Conservation (phyloP, 768 basidiomycete species). For the Rhizopogon sp. region DNA sequence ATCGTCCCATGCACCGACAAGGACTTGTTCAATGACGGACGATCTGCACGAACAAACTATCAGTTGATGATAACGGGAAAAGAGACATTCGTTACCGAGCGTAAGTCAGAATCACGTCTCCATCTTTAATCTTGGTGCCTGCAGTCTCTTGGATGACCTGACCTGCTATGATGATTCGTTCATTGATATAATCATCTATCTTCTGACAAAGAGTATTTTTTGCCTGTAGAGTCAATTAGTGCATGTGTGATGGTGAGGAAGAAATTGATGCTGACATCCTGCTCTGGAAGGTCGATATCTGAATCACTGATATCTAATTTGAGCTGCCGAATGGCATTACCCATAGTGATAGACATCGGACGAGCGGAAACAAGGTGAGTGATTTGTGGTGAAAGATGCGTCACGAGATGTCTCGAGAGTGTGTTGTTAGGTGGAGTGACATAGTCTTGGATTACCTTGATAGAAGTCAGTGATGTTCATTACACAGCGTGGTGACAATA, state of each 20-base stretch:
- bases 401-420: constrained; percentile 87
- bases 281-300: constrained; percentile 91
- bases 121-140: constrained; percentile 90
- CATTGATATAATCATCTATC: constrained; percentile 91
- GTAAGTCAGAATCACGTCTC: constrained; percentile 89
- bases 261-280: constrained; percentile 61
- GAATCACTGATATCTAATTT: constrained; percentile 93
- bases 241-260: neutral
- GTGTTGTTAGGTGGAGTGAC: constrained; percentile 82
- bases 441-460: constrained; percentile 87
- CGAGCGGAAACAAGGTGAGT: constrained; percentile 82
- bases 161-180: constrained; percentile 90
- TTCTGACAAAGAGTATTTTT: constrained; percentile 78
- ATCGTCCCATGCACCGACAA: constrained; percentile 69
- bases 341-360: constrained; percentile 91
- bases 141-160: constrained; percentile 89
- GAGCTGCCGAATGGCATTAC: constrained; percentile 88
- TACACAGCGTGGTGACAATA: constrained; percentile 19
- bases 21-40: constrained; percentile 87
- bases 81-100: constrained; percentile 53
- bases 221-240: constrained; percentile 46
- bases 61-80: neutral
- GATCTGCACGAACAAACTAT: constrained; percentile 49
- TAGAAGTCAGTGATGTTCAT: neutral
- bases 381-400: constrained; percentile 90